Evolutionary conservation across 2,329 filamentous ascomycete species (phyloP).

Genomic region (Curvularia eragrostidis): DNA sequence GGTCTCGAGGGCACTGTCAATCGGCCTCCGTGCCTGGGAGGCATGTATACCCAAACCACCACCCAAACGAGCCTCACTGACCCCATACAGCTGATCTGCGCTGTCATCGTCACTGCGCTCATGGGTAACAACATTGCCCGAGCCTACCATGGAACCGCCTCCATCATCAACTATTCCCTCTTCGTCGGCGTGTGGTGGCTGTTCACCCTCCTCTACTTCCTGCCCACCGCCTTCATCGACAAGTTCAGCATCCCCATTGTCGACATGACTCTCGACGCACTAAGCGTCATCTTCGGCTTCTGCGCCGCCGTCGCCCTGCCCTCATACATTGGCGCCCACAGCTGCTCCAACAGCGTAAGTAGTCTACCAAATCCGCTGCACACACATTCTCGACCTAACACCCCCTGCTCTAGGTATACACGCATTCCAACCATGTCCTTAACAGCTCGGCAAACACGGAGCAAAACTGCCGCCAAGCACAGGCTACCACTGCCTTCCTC

Average conservation of each 20-base stretch:
- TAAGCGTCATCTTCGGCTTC: conserved; percentile 72
- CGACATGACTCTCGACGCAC: conserved; percentile 63
- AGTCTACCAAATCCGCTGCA: no score
- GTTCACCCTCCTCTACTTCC: conserved; percentile 69
- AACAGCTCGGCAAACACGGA: conserved; percentile 65
- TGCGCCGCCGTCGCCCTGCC: conserved; percentile 74
- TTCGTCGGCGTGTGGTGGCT: conserved; percentile 72
- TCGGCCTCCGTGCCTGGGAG: conserved; percentile 52
- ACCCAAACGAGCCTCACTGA: neutral
- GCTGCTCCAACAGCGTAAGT: conserved; percentile 68
- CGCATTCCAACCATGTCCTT: conserved; percentile 63
- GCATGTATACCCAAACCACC: conserved; percentile 34
- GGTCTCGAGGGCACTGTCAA: conserved; percentile 51
- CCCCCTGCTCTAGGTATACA: conserved; percentile 47
- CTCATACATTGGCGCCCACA: conserved; percentile 70
- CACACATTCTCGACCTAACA: conserved; percentile 9
- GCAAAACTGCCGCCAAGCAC: conserved; percentile 76
- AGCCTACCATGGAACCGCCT: conserved; percentile 60
- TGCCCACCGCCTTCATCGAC: conserved; percentile 63
- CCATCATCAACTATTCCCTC: conserved; percentile 68
- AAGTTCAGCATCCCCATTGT: conserved; percentile 60
- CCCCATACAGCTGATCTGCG: conserved; percentile 61
- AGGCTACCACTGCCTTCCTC: conserved; percentile 76
- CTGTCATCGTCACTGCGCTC: conserved; percentile 66
- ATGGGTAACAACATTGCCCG: conserved; percentile 68